Percentiles rank a stretch among this genome's conserved stretches.
Evolutionary conservation across 148 eudicot genomes (phyloP).

Genomic region (Fagopyrum esculentum): DNA sequence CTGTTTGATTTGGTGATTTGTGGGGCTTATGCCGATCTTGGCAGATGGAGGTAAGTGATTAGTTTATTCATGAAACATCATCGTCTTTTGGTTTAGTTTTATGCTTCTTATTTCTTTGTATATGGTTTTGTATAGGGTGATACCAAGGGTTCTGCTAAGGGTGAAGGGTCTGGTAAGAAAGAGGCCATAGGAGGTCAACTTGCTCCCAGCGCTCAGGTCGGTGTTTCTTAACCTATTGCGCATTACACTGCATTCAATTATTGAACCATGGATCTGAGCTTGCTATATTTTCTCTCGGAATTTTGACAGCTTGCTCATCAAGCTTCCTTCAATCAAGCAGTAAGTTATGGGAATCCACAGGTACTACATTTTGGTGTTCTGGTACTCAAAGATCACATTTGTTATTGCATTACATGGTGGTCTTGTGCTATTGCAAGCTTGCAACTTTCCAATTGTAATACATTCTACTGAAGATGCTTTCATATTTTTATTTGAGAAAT

Average conservation of each 20-base stretch:
- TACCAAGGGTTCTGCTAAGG: constrained; percentile 71
- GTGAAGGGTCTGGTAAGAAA: constrained; percentile 53
- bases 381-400: not conserved
- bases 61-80: not conserved
- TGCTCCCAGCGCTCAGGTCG: constrained; percentile 46
- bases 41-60: constrained; percentile 77
- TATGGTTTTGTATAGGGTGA: constrained; percentile 52
- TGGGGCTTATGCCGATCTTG: constrained; percentile 19
- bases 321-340: constrained; percentile 63
- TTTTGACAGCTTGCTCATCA: constrained; percentile 69
- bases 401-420: not conserved
- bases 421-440: not conserved
- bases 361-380: constrained; percentile 18
- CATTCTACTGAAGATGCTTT: not conserved
- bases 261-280: not conserved
- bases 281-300: not conserved
- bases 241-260: not conserved
- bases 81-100: no score
- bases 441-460: not conserved
- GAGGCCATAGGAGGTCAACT: constrained; percentile 47
- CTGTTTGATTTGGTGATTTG: constrained; percentile 8
- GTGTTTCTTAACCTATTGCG: not conserved
- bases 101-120: not conserved
- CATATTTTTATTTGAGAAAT: not conserved
- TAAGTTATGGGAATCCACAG: constrained; percentile 67